These are phyloP conservation scores for Cutaneotrichosporon spelunceum DNA, from an alignment of 1,284 basidiomycete species.

Conservation along the genomic window DNA sequence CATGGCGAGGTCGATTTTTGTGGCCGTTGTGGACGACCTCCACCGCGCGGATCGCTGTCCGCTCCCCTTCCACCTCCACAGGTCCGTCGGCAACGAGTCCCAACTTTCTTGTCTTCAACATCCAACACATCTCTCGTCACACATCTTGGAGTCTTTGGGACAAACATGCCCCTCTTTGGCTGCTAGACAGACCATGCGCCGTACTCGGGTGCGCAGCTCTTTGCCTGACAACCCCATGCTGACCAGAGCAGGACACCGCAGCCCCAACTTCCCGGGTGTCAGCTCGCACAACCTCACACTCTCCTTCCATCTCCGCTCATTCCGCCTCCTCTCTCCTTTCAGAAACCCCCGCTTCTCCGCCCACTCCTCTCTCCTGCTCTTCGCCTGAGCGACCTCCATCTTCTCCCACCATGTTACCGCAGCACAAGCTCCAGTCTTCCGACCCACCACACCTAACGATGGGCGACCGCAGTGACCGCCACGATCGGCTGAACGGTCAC, in stretches of 20 bases:
- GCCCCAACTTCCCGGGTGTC: neutral
- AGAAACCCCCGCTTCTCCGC: neutral
- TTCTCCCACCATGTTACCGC: neutral
- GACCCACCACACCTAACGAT: neutral
- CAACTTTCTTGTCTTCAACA: neutral
- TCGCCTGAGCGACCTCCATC: neutral
- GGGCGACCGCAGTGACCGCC: neutral
- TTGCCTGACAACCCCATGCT: neutral
- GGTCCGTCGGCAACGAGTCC: no score
- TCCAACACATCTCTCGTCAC: neutral
- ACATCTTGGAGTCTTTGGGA: neutral
- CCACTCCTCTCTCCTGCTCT: neutral
- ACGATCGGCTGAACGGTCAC: neutral
- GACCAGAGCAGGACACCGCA: neutral
- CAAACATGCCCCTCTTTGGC: neutral
- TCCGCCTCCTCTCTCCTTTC: neutral
- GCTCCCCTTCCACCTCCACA: neutral
- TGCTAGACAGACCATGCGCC: slow-evolving; percentile 4
- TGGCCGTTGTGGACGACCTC: slow-evolving; percentile 1
- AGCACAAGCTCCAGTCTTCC: neutral
- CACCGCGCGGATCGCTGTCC: neutral
- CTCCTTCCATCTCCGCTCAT: slow-evolving; percentile 3
- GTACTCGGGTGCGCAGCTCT: slow-evolving; percentile 2
- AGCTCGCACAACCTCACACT: neutral
- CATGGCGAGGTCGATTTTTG: no score